Conservation (phyloP, 1,139 yeast species). For the Geotrichum candidum region DNA sequence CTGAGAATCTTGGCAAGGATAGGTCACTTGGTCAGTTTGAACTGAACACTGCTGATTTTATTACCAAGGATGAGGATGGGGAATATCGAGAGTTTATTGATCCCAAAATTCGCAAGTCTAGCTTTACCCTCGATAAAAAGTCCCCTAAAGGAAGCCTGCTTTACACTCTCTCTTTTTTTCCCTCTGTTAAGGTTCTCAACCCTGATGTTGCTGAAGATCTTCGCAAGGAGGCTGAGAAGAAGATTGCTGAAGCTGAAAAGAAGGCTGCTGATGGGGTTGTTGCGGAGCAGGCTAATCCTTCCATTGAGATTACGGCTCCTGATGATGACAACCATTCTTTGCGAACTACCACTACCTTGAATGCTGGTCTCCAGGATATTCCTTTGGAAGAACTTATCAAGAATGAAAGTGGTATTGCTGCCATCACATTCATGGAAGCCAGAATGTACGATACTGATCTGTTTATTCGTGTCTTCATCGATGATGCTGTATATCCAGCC, state of each 20-base stretch:
- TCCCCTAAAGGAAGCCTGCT: conserved; percentile 77
- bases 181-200: conserved; percentile 68
- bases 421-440: conserved; percentile 58
- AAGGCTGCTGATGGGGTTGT: conserved; percentile 28
- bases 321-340: conserved; percentile 9
- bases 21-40: conserved; percentile 81
- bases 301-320: not conserved
- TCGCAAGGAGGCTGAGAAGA: conserved; percentile 25
- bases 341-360: conserved; percentile 20
- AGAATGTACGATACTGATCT: conserved; percentile 45
- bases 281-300: conserved; percentile 29
- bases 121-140: conserved; percentile 56
- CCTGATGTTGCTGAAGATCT: conserved; percentile 57
- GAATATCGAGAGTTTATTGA: conserved; percentile 58
- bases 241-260: conserved; percentile 34
- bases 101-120: conserved; percentile 50
- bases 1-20: conserved; percentile 67
- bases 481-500: conserved; percentile 61
- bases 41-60: conserved; percentile 57
- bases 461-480: conserved; percentile 69
- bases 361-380: conserved; percentile 37
- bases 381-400: conserved; percentile 56
- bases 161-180: conserved; percentile 74
- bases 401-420: conserved; percentile 70
- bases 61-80: conserved; percentile 63